phyloP scores from a whole-genome alignment of 179 eudicot genomes.

The Amaranthus tricolor region DNA sequence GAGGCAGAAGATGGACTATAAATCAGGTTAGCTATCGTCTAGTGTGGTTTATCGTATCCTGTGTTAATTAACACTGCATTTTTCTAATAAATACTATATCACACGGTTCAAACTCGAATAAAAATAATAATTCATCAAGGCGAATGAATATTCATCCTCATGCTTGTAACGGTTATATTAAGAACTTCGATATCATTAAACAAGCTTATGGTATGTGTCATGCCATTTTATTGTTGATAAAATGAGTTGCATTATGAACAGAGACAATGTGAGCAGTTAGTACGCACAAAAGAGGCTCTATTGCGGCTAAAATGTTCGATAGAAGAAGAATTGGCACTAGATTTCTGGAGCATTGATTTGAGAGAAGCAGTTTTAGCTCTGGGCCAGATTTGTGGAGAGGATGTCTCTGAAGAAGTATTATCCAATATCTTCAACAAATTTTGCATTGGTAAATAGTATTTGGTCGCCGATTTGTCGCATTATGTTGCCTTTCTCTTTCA shows the following conservation, averaged over 20 bases:
- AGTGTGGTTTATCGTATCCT: neutral
- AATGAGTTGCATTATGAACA: constrained; percentile 24
- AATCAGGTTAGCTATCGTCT: constrained; percentile 61
- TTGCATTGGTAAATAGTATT: constrained; percentile 76
- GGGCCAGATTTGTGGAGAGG: constrained; percentile 88
- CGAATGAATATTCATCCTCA: too few species aligned
- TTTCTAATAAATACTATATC: neutral
- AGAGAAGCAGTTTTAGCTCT: constrained; percentile 87
- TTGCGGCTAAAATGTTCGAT: constrained; percentile 65
- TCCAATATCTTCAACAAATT: constrained; percentile 84
- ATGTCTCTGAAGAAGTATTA: constrained; percentile 83
- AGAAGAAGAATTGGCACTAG: constrained; percentile 70
- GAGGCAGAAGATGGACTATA: constrained; percentile 81
- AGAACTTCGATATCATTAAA: too few species aligned
- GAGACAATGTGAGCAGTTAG: constrained; percentile 94
- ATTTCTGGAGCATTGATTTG: constrained; percentile 92
- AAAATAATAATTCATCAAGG: too few species aligned
- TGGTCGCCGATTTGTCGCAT: neutral
- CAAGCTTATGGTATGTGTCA: neutral
- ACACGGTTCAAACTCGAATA: too few species aligned
- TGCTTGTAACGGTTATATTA: too few species aligned
- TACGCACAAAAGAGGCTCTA: constrained; percentile 85
- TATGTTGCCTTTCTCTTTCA: too few species aligned
- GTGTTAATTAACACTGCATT: neutral
- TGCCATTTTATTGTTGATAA: neutral